Conservation (phyloP, 75 land plant species). For the Gnetum montanum region DNA sequence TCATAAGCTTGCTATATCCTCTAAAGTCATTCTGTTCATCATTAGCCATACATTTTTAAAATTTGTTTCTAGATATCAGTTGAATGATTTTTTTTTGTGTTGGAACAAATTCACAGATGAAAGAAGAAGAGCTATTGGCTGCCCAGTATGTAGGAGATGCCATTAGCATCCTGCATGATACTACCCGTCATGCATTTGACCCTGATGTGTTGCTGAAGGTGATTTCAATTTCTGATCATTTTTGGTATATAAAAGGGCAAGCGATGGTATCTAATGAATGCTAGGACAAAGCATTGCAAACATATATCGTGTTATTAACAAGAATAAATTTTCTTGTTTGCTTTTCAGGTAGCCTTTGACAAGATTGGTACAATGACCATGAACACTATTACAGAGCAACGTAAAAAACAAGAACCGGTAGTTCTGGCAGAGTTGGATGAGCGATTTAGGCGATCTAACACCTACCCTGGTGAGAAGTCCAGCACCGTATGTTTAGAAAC, state of each 20-base stretch:
- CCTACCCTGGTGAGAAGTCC: background rate
- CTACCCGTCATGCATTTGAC: conserved; percentile 26
- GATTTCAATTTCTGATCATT: no score
- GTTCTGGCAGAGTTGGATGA: conserved; percentile 50
- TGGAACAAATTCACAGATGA: conserved; percentile 28
- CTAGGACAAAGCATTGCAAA: no score
- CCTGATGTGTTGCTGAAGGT: conserved; percentile 42
- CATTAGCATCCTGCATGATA: conserved; percentile 20
- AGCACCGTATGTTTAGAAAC: no score
- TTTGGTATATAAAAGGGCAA: no score
- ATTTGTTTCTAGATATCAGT: background rate
- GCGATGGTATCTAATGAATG: no score
- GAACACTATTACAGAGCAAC: conserved; percentile 37
- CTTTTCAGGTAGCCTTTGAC: conserved; percentile 42
- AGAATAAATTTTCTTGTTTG: background rate
- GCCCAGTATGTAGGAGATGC: conserved; percentile 29
- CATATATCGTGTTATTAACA: background rate
- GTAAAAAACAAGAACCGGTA: conserved; percentile 45
- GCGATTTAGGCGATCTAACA: conserved; percentile 27
- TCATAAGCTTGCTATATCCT: background rate
- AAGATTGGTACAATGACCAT: conserved; percentile 44
- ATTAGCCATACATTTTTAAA: background rate
- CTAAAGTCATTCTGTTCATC: background rate
- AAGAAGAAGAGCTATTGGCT: conserved; percentile 26
- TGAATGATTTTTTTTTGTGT: background rate